Evolutionary conservation across 106 monocot genomes (phyloP), one percentile per base, ranked within the genome.

Genomic region (Phalaenopsis aphrodite): DNA sequence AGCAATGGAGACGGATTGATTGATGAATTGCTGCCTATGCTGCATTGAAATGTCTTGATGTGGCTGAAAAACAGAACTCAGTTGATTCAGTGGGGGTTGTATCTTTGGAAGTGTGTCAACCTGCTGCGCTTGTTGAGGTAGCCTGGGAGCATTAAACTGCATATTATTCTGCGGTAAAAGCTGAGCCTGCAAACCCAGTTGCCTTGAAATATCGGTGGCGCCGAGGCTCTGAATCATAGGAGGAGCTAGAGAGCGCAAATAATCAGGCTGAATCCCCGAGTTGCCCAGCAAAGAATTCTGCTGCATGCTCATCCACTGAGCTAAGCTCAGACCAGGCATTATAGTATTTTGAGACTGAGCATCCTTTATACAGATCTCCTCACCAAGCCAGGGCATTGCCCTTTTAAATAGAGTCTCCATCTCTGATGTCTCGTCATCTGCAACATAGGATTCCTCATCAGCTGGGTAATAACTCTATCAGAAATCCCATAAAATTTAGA

Each of bases 241-340:
- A 75, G 72, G 83, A 19, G 83, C 58, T 67, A 91, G 71, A 7
- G 91, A 86, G 45, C 81, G 79, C 30, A 89, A 37, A 72, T 91
- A 87, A 69, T 94, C 87, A 39, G 89, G n/a, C 77, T 91, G 94
- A 82, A 87, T 85, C 15, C 39, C 81, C 69, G 87, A 45, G 82
- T 87, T 90, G 14, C 83, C 41, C 73, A 91, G 81, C 16, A 88
- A 83, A 38, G 88, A 77, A 79, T 84, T 91, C 77, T 91, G 94
- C 41, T 91, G 88, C 90, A 92, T 90, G 87, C 83, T 92, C 92
- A 95, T 92, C 95, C 90, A 92, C 79, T 88, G 92, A 67, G 85
- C 88, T 81, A 90, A 78, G 83, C 88, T 95, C 56, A 92, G 79
- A 37, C 92, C 92, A 55, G 92, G 94, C 86, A 92, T 90, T 42